A percentile compares a stretch with the other conserved stretches of the same genome.
Conservation (phyloP, 305 asterid species). For the Fraxinus nigra region DNA sequence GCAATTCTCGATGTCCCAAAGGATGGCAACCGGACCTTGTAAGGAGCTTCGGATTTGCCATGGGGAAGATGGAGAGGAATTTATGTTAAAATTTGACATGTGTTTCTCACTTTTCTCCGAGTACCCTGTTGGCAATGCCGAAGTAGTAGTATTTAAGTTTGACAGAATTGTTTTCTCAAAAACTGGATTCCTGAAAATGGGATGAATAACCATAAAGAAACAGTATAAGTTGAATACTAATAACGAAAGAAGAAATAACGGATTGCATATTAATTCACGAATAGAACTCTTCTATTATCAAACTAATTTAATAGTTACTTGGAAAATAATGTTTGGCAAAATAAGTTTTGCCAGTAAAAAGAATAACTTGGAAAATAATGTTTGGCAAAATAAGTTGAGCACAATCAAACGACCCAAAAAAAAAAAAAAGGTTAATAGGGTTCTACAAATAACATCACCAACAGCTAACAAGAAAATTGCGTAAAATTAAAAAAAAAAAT, state of each 20-base stretch:
- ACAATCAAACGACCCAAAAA: background rate
- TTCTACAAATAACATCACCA: background rate
- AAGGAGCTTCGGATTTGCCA: conserved; percentile 30
- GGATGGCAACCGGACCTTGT: conserved; percentile 68
- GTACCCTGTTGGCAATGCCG: conserved; percentile 31
- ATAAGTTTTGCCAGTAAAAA: too few relatives aligned
- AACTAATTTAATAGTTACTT: background rate
- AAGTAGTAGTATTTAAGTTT: conserved; percentile 32
- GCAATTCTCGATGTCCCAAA: conserved; percentile 98
- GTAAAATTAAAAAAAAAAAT: too few relatives aligned
- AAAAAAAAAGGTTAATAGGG: background rate
- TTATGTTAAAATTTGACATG: conserved; percentile 29
- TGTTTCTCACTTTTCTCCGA: conserved; percentile 22
- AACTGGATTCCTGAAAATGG: conserved; percentile 25
- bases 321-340: background rate
- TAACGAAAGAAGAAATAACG: background rate
- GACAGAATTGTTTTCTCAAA: conserved; percentile 36
- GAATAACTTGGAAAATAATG: background rate
- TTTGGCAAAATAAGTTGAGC: background rate
- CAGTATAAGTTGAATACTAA: too few relatives aligned
- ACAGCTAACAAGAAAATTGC: background rate
- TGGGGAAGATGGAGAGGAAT: conserved; percentile 21
- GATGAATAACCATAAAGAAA: conserved; percentile 11
- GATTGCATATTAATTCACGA: background rate
- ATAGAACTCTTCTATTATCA: background rate